Percentiles rank a stretch among this genome's conserved stretches.
These are phyloP conservation scores for Polyplosphaeria fusca DNA, from an alignment of 495 filamentous ascomycete species.

Conservation along the genomic window DNA sequence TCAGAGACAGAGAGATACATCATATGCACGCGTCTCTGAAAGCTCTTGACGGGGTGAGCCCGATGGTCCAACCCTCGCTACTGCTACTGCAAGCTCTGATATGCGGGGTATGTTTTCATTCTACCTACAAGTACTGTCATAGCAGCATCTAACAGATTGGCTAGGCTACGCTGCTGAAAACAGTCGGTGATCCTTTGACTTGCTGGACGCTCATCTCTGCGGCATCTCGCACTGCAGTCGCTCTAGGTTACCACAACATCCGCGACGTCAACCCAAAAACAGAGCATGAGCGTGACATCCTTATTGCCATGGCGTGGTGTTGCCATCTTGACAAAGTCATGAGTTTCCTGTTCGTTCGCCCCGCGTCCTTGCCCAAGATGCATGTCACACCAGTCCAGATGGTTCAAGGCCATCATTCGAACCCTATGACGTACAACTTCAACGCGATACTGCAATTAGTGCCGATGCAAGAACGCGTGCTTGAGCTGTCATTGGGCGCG, in stretches of 20 bases:
- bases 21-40: constrained; percentile 11
- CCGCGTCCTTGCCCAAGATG: neutral
- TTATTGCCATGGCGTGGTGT: constrained; percentile 10
- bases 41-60: constrained; percentile 1
- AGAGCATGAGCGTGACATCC: constrained; percentile 6
- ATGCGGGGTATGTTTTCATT: constrained; percentile 1
- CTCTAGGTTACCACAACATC: constrained; percentile 12
- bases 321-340: constrained; percentile 6
- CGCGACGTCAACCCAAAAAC: neutral
- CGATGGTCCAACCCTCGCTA: constrained; percentile 8
- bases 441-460: neutral
- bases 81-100: constrained; percentile 15
- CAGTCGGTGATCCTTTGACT: neutral
- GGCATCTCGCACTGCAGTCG: constrained; percentile 7
- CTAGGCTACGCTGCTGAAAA: constrained; percentile 12
- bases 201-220: constrained; percentile 9
- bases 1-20: constrained; percentile 1
- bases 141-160: neutral
- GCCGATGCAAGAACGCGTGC: constrained; percentile 2
- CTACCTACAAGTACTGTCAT: neutral
- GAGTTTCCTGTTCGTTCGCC: constrained; percentile 8
- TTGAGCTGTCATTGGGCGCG: neutral
- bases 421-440: neutral
- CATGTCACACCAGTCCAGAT: neutral
- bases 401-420: neutral